Percentiles rank a stretch among this genome's conserved stretches.
These are phyloP conservation scores for Cercospora beticola DNA, from an alignment of 2,329 filamentous ascomycete species.

Conservation along the genomic window DNA sequence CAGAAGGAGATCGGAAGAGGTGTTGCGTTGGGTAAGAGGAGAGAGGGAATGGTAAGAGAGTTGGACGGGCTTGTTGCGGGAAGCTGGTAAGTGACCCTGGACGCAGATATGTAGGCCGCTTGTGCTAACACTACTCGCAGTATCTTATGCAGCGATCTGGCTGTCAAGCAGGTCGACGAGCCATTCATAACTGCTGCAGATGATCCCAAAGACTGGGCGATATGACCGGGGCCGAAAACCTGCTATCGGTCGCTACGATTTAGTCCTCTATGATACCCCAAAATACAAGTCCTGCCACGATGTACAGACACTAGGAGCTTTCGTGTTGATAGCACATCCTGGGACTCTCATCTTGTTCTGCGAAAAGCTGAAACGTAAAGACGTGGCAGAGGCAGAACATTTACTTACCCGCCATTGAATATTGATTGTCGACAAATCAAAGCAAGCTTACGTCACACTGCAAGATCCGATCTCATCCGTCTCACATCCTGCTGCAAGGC, in stretches of 20 bases:
- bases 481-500: background rate
- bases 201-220: conserved; percentile 75
- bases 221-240: conserved; percentile 5
- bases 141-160: conserved; percentile 91
- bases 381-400: background rate
- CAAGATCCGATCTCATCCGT: background rate
- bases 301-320: background rate
- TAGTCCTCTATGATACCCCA: conserved; percentile 1
- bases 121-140: conserved; percentile 46
- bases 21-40: conserved; percentile 63
- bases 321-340: background rate
- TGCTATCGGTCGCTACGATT: background rate
- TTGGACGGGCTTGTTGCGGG: conserved; percentile 88
- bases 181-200: conserved; percentile 79
- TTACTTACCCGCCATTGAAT: background rate
- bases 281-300: background rate
- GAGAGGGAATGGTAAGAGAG: conserved; percentile 82
- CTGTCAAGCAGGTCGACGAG: conserved; percentile 90
- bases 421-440: background rate
- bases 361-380: background rate
- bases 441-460: background rate
- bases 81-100: conserved; percentile 51
- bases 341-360: background rate
- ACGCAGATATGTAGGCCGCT: background rate
- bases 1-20: conserved; percentile 81